Base-by-base conservation (phyloP, 1,139 yeast species). In the Arxiozyma slooffiae region DNA sequence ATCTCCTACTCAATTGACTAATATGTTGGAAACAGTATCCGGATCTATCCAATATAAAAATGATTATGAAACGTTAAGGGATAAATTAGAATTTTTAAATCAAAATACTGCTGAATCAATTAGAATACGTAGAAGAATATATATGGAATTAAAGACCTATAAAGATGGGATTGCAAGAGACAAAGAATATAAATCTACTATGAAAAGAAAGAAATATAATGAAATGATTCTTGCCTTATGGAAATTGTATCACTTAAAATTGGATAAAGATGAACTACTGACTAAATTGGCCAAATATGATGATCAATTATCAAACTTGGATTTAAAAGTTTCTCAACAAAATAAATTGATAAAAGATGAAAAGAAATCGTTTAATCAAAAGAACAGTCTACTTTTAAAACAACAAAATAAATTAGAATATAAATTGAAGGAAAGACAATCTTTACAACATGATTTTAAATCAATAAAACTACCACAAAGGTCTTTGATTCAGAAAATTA, bases 61-160 rank as follows among this genome's bases (percentile, higher is more conserved):
- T 34, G 88, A 87, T 53, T 92, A 83, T 63, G 94, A 85, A n/a
- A 59, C 62, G 21, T 67, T 86, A 50, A 78, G 78, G 58, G 85
- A 82, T 36, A 81, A 82, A 58, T 77, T 77, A 56, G 94, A 85
- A 49, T 72, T 71, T 45, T 82, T 92, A 0, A 84, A 79, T 50
- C 86, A 83, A 53, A 73, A 75, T 9, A 75, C 92, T 0, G 77
- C 83, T 22, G 73, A 80, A 17, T 79, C 85, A 6, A 81, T 85
- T 57, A 79, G 88, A 42, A 78, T 83, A 57, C 84, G 84, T 67
- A 78, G 94, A 61, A 79, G 85, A 42, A 73, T 85, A 48, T 82
- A 79, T 59, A 79, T 84, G 30, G 97, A 90, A 63, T 76, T 88
- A 47, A 85, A 79, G 62, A 90, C 85, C 57, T 87, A 87, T 61